These are phyloP conservation scores for Trametes versicolor DNA, from an alignment of 1,284 basidiomycete genomes.

Conservation along the genomic window DNA sequence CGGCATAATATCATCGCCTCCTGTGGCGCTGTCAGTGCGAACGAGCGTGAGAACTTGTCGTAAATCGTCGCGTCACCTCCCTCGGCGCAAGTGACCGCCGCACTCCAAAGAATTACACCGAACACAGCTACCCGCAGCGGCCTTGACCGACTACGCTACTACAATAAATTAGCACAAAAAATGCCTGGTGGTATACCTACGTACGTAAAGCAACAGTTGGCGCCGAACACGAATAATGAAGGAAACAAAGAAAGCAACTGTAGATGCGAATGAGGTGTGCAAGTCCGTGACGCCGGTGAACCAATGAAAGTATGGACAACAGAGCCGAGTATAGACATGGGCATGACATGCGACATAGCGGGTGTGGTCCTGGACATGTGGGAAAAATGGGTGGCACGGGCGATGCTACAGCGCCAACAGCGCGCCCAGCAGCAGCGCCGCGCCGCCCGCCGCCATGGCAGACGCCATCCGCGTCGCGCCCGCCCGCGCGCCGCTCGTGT, in stretches of 20 bases:
- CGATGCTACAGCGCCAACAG: constrained; percentile 2
- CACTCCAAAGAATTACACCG: background rate
- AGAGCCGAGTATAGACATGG: background rate
- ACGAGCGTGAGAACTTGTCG: too few species aligned
- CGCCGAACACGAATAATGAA: background rate
- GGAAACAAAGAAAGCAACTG: background rate
- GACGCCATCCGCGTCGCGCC: constrained; percentile 6
- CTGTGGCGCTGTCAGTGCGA: too few species aligned
- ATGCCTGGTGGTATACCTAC: background rate
- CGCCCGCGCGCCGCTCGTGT: constrained; percentile 7
- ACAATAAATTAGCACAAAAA: background rate
- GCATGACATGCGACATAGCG: background rate
- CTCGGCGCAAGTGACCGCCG: too few species aligned
- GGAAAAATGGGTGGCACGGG: too few species aligned
- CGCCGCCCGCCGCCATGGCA: background rate
- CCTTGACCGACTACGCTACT: constrained; percentile 1
- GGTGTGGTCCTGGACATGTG: background rate
- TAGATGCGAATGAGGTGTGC: background rate
- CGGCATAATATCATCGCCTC: too few species aligned
- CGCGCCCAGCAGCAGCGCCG: constrained; percentile 11
- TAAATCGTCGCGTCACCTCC: too few species aligned
- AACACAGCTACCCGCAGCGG: background rate
- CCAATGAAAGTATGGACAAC: background rate
- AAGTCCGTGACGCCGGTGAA: constrained; percentile 6
- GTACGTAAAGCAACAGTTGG: background rate